phyloP scores from a whole-genome alignment of 768 basidiomycete genomes.

The Hebeloma cylindrosporum region DNA sequence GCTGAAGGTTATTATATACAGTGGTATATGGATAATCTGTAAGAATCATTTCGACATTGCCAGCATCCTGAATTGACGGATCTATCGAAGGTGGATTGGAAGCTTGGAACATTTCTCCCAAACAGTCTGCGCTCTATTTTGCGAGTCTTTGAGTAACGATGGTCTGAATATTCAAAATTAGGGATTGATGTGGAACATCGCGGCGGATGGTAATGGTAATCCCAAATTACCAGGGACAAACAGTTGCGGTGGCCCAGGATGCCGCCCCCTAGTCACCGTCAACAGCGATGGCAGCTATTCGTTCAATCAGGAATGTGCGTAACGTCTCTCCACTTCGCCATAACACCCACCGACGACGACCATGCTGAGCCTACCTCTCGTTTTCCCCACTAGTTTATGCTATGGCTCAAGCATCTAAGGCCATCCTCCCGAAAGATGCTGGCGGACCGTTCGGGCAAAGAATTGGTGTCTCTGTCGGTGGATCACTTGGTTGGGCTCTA shows the following conservation, averaged over 20 bases:
- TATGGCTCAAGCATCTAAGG: constrained; percentile 76
- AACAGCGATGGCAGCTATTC: constrained; percentile 62
- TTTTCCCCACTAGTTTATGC: constrained; percentile 50
- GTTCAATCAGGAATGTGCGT: constrained; percentile 72
- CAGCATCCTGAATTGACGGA: neutral
- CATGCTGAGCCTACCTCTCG: neutral
- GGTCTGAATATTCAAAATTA: constrained; percentile 27
- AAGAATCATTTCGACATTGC: no score
- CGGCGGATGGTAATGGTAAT: constrained; percentile 59
- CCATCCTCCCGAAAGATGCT: constrained; percentile 64
- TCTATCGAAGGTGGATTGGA: constrained; percentile 35
- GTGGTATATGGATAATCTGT: constrained; percentile 72
- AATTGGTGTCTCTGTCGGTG: constrained; percentile 62
- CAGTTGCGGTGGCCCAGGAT: constrained; percentile 62
- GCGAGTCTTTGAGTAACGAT: constrained; percentile 24
- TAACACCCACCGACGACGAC: no score
- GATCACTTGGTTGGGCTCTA: constrained; percentile 55
- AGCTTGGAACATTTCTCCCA: constrained; percentile 28
- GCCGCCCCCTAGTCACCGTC: constrained; percentile 65
- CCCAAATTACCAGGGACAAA: constrained; percentile 64
- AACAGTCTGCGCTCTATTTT: constrained; percentile 39
- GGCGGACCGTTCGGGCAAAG: constrained; percentile 71
- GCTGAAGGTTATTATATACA: constrained; percentile 19
- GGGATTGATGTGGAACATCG: constrained; percentile 77
- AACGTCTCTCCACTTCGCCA: neutral